Conservation (phyloP, 2,329 filamentous ascomycete species). For the Xylariaceae sp. region DNA sequence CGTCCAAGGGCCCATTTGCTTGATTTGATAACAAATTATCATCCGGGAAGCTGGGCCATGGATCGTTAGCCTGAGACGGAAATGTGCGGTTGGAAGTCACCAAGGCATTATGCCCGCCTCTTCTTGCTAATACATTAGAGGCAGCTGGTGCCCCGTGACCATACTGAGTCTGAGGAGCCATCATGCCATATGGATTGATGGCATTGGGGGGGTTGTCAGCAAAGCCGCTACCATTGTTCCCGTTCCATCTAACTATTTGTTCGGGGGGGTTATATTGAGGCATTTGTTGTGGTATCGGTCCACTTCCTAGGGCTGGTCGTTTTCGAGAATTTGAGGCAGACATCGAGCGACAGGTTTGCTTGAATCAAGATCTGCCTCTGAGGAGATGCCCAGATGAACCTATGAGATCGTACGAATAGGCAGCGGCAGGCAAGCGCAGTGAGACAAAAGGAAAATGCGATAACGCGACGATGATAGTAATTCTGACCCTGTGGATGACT, state of each 20-base stretch:
- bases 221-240: constrained; percentile 33
- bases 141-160: constrained; percentile 30
- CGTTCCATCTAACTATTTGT: constrained; percentile 51
- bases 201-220: constrained; percentile 32
- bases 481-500: too few relatives aligned
- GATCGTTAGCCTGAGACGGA: constrained; percentile 29
- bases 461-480: background rate
- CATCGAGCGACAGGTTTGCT: constrained; percentile 29
- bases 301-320: constrained; percentile 31
- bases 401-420: background rate
- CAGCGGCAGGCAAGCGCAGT: background rate
- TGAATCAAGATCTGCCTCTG: constrained; percentile 18
- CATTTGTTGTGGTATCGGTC: constrained; percentile 36
- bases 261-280: constrained; percentile 40
- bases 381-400: constrained; percentile 8
- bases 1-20: constrained; percentile 36
- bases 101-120: constrained; percentile 47
- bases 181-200: constrained; percentile 31
- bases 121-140: constrained; percentile 48
- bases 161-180: constrained; percentile 32
- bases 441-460: background rate
- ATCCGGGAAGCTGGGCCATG: constrained; percentile 38
- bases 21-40: constrained; percentile 39
- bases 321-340: constrained; percentile 33
- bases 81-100: constrained; percentile 33